Percentiles rank a stretch among this genome's conserved stretches.
These are phyloP conservation scores for Puccinia triticina DNA, from an alignment of 1,284 basidiomycete genomes.

Conservation along the genomic window DNA sequence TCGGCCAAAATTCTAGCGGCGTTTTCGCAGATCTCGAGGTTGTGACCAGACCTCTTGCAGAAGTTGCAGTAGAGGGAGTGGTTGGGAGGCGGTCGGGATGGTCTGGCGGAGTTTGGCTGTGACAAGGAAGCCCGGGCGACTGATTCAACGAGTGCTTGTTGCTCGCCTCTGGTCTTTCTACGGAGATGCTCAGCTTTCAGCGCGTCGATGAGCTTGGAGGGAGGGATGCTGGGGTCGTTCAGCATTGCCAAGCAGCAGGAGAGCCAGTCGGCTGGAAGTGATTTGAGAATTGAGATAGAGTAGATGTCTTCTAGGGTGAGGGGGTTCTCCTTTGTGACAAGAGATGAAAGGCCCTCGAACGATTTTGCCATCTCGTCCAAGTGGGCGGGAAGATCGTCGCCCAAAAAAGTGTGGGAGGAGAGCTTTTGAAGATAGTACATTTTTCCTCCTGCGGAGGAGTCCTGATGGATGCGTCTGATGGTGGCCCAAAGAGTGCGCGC, in stretches of 20 bases:
- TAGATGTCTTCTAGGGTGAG: conserved; percentile 11
- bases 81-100: not conserved
- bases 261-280: conserved; percentile 19
- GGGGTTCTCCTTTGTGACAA: not conserved
- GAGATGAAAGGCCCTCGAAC: not conserved
- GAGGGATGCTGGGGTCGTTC: not conserved
- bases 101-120: no score
- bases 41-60: no score
- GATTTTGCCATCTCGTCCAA: not conserved
- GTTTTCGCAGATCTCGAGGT: no score
- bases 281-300: not conserved
- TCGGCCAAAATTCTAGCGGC: no score
- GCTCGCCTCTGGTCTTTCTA: not conserved
- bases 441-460: not conserved
- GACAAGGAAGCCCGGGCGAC: not conserved
- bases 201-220: conserved; percentile 6
- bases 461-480: not conserved
- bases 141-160: not conserved
- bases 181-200: not conserved
- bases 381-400: not conserved
- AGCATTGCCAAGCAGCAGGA: not conserved
- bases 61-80: no score
- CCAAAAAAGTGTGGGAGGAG: not conserved
- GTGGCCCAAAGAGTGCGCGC: not conserved
- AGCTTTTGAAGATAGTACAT: not conserved